phyloP scores from a whole-genome alignment of 768 basidiomycete genomes.

The Psilocybe cyanescens region DNA sequence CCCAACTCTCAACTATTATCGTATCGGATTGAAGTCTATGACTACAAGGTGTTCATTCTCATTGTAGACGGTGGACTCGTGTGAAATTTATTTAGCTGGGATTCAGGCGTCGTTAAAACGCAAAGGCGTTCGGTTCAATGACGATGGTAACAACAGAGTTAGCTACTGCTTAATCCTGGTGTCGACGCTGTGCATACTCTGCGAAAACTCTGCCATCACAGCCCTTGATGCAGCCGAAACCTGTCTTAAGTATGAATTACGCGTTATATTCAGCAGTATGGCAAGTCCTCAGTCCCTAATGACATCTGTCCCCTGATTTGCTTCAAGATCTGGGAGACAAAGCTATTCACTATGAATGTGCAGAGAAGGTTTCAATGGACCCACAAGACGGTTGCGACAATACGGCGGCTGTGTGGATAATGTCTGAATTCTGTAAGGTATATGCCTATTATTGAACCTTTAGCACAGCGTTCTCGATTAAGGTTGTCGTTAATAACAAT shows the following conservation, averaged over 20 bases:
- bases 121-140: too few relatives aligned
- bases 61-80: too few relatives aligned
- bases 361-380: slow-evolving; percentile 21
- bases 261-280: neutral
- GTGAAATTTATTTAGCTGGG: too few relatives aligned
- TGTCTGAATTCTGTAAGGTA: slow-evolving; percentile 89
- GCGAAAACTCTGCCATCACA: neutral
- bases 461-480: neutral
- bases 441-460: slow-evolving; percentile 54
- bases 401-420: slow-evolving; percentile 59
- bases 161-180: too few relatives aligned
- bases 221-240: neutral
- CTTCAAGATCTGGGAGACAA: slow-evolving; percentile 4
- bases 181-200: neutral
- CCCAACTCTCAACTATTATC: neutral
- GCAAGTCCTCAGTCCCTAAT: neutral
- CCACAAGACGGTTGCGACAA: slow-evolving; percentile 86
- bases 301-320: neutral
- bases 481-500: neutral
- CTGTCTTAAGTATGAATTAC: neutral
- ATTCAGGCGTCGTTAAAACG: too few relatives aligned
- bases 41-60: too few relatives aligned
- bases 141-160: too few relatives aligned
- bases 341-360: neutral
- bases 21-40: neutral